These are phyloP conservation scores for Dryas alaskensis DNA, from an alignment of 306 rosid species.

Conservation along the genomic window DNA sequence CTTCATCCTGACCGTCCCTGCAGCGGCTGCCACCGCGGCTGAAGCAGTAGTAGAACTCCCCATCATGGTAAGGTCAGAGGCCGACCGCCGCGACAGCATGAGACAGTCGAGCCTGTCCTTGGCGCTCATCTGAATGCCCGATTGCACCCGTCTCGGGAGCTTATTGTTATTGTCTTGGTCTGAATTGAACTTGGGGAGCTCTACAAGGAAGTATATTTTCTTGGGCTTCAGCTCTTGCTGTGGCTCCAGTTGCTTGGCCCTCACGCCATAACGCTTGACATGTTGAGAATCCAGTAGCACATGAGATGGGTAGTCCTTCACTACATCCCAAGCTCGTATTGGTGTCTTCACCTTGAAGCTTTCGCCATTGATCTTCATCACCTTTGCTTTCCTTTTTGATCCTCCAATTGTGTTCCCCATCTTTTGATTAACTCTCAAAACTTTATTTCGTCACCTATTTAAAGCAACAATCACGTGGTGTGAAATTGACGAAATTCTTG, in stretches of 20 bases:
- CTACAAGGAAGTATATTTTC: conserved; percentile 55
- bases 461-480: background rate
- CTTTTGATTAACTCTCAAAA: background rate
- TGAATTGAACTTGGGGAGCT: conserved; percentile 38
- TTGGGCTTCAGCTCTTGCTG: conserved; percentile 53
- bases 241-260: conserved; percentile 70
- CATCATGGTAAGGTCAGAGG: conserved; percentile 48
- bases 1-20: conserved; percentile 45
- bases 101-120: conserved; percentile 73
- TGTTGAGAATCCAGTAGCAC: conserved; percentile 57
- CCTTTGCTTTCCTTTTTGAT: conserved; percentile 59
- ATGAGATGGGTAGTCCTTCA: conserved; percentile 57
- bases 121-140: conserved; percentile 57
- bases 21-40: background rate
- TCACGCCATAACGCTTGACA: conserved; percentile 54
- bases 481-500: background rate
- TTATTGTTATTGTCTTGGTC: conserved; percentile 13
- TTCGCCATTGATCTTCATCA: conserved; percentile 80
- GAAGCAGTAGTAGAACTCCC: conserved; percentile 5
- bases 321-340: conserved; percentile 48
- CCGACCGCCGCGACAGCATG: conserved; percentile 64
- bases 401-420: conserved; percentile 78
- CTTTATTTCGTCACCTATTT: too few species aligned
- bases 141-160: conserved; percentile 44
- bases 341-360: conserved; percentile 64